Conservation (phyloP, 208 protist species). For the Wallacemonas rigidus region DNA sequence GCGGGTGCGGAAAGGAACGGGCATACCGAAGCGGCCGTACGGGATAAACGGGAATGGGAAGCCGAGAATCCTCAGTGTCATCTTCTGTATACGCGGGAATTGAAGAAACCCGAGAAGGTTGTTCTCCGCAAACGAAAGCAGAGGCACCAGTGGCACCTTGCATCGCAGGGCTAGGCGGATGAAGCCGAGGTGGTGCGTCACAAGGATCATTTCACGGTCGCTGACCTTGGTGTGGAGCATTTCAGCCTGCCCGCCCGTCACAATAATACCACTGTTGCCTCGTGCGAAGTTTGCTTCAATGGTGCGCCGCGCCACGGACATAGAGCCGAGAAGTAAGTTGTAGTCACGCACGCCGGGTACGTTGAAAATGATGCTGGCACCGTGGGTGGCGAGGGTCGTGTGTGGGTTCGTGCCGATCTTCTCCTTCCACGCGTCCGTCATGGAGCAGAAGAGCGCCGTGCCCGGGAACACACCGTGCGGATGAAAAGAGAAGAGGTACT, state of each 20-base stretch:
- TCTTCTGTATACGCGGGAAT: slow-evolving; percentile 61
- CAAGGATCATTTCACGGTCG: slow-evolving; percentile 48
- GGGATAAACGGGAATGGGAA: slow-evolving; percentile 85
- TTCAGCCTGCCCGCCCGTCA: slow-evolving; percentile 88
- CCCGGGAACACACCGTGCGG: slow-evolving; percentile 84
- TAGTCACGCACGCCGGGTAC: slow-evolving; percentile 76
- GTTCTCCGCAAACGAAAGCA: slow-evolving; percentile 84
- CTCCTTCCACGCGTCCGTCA: slow-evolving; percentile 59
- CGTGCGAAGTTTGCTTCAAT: slow-evolving; percentile 55
- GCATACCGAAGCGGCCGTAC: slow-evolving; percentile 67
- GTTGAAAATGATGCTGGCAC: slow-evolving; percentile 78
- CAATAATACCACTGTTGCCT: slow-evolving; percentile 78
- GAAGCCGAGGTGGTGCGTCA: slow-evolving; percentile 86
- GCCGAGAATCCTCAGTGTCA: slow-evolving; percentile 62
- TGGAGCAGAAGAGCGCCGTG: slow-evolving; percentile 56
- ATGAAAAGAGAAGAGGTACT: slow-evolving; percentile 85
- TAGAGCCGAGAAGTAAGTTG: slow-evolving; percentile 58
- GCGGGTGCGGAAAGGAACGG: slow-evolving; percentile 56
- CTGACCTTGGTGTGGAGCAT: slow-evolving; percentile 69
- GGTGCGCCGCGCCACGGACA: slow-evolving; percentile 54
- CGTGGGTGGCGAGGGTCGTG: slow-evolving; percentile 60
- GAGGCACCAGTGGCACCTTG: slow-evolving; percentile 72
- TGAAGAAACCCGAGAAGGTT: slow-evolving; percentile 72
- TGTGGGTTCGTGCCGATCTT: slow-evolving; percentile 56
- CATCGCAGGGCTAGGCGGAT: slow-evolving; percentile 65